Base-by-base conservation (phyloP, 768 basidiomycete species). In the Exidia glandulosa region DNA sequence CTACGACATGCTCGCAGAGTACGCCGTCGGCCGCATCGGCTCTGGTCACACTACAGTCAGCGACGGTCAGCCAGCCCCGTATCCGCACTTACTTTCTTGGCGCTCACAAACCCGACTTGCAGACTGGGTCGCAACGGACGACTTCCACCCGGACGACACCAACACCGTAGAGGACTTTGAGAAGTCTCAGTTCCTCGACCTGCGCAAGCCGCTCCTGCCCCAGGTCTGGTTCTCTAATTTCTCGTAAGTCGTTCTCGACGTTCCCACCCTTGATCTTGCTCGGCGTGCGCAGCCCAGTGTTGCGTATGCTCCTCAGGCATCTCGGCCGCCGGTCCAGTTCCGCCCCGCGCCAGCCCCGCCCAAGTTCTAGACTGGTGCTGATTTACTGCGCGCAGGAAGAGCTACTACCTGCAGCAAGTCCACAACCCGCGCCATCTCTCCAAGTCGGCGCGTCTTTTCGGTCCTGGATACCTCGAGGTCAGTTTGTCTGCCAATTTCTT, bases 341-440 rank as follows among this genome's bases (percentile, higher is more conserved):
- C 14, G 29, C 16, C 56, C 25, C 52, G 30, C 41, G 57, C 30
- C 50, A 16, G 56, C 19, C 54, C 30, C 30, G 30, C 33, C 31
- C 31, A 14, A 16, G 9, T 9, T 34, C 16, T 33, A 25, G n/a
- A 27, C 16, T n/a, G n/a, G 16, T 14, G 56, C 37, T n/a, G 23
- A 33, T n/a, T 13, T 23, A 5, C n/a, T 12, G 48, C 59, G 54
- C 68, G 48, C 61, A 90, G 90, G 69, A 99, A 99, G 77, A 83
- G 88, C 3, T 98, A 94, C 72, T 99, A 99, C 70, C 77, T 99
- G 56, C 82, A 91, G 66, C 96, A 99, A 72, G 90, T 99, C 0
- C 96, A 99, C 72, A 94, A 97, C 70, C 95, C 96, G 1, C 82
- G 96, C 47, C 94, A 94, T 71, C 72, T 94, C 57, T 72, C 82